phyloP scores from a whole-genome alignment of 2,329 filamentous ascomycete species.

The Dendrostoma leiphaemia region DNA sequence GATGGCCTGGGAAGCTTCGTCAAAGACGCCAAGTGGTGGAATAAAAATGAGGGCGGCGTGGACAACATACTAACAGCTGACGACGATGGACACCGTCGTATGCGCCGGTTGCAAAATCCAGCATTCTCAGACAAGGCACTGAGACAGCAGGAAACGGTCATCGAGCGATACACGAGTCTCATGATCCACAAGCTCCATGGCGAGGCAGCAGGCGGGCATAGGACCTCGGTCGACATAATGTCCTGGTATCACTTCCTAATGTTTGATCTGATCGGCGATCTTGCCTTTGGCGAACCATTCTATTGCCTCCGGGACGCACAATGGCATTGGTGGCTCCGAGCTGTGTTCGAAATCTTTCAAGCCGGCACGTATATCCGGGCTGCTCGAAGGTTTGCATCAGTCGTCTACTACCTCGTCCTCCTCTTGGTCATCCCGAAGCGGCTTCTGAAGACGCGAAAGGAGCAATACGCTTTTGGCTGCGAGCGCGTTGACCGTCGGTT shows the following conservation, averaged over 20 bases:
- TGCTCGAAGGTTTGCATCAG: conserved; percentile 5
- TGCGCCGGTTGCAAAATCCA: conserved; percentile 24
- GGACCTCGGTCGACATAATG: conserved; percentile 24
- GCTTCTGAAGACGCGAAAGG: conserved; percentile 8
- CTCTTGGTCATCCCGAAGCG: conserved; percentile 6
- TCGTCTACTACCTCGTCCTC: conserved; percentile 1
- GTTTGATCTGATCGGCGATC: conserved; percentile 30
- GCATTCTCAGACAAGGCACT: conserved; percentile 28
- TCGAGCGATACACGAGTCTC: conserved; percentile 19
- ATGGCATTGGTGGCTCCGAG: conserved; percentile 24
- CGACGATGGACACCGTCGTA: conserved; percentile 18
- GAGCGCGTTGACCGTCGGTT: conserved; percentile 8
- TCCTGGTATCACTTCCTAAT: conserved; percentile 28
- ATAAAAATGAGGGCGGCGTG: conserved; percentile 9
- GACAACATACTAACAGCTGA: conserved; percentile 13
- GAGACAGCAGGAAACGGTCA: conserved; percentile 24
- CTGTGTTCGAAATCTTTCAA: conserved; percentile 19
- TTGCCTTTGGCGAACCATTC: conserved; percentile 25
- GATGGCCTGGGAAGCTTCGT: conserved; percentile 6
- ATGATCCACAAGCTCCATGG: conserved; percentile 18
- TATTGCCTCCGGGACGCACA: conserved; percentile 19
- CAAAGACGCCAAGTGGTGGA: conserved; percentile 14
- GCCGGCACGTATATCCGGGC: conserved; percentile 8
- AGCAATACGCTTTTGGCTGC: conserved; percentile 7
- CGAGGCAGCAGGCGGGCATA: conserved; percentile 11